Conservation (phyloP, 495 filamentous ascomycete species). For the Penicillium parvum region DNA sequence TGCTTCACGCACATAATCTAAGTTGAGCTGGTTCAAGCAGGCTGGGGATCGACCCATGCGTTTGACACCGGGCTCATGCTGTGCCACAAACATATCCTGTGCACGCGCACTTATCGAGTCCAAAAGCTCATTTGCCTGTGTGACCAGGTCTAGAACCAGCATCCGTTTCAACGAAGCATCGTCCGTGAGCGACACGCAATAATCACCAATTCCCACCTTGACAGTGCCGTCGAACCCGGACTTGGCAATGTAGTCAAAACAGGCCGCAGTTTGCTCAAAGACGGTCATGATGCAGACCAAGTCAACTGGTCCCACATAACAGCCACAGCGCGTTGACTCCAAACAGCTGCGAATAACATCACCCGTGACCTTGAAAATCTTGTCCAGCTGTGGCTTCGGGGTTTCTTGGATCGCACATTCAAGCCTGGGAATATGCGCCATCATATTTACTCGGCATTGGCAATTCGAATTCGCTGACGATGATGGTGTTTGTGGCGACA, state of each 20-base stretch:
- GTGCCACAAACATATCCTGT: neutral
- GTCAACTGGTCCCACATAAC: slow-evolving; percentile 2
- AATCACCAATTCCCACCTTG: slow-evolving; percentile 7
- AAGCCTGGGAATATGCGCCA: slow-evolving; percentile 4
- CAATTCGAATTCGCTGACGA: neutral
- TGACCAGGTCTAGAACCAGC: slow-evolving; percentile 6
- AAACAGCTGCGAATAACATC: slow-evolving; percentile 8
- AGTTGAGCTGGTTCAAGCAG: slow-evolving; percentile 5
- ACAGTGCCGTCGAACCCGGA: slow-evolving; percentile 7
- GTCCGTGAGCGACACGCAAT: slow-evolving; percentile 4
- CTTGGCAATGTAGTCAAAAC: slow-evolving; percentile 11
- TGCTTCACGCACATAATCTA: slow-evolving; percentile 3
- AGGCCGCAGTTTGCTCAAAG: slow-evolving; percentile 8
- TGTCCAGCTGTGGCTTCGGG: slow-evolving; percentile 8
- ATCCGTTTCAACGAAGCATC: slow-evolving; percentile 7
- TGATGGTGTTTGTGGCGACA: neutral
- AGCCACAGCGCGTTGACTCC: slow-evolving; percentile 3
- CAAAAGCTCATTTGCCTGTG: slow-evolving; percentile 3
- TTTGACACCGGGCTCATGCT: neutral
- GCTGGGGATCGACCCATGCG: neutral
- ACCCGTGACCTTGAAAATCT: slow-evolving; percentile 9
- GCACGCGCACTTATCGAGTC: slow-evolving; percentile 1
- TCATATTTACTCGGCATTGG: slow-evolving; percentile 9
- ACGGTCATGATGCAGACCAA: slow-evolving; percentile 12
- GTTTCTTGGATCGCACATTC: slow-evolving; percentile 4